Conservation (phyloP, 2,329 filamentous ascomycete genomes). For the Fonsecaea erecta region DNA sequence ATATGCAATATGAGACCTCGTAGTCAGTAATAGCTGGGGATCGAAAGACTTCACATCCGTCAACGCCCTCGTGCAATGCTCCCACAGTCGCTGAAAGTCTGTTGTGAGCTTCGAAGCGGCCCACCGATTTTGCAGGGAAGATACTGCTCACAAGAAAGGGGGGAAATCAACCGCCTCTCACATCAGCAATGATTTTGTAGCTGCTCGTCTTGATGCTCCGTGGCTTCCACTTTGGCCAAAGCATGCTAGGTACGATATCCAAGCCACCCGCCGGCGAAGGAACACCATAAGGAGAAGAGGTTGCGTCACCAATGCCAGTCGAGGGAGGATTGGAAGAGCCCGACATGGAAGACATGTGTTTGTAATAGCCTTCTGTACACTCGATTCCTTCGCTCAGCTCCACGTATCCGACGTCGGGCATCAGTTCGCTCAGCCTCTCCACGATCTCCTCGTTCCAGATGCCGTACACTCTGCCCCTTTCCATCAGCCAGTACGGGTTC, state of each 20-base stretch:
- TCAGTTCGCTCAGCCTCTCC: conserved; percentile 61
- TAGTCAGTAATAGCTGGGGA: neutral
- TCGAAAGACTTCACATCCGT: neutral
- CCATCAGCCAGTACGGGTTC: conserved; percentile 73
- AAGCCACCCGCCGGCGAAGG: neutral
- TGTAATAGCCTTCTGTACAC: conserved; percentile 3
- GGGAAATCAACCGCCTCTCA: conserved; percentile 33
- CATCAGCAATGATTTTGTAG: conserved; percentile 49
- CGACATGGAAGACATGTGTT: neutral
- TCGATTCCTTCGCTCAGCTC: conserved; percentile 68
- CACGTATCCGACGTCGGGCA: conserved; percentile 64
- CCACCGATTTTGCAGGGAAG: neutral
- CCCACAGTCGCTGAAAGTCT: neutral
- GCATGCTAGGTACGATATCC: conserved; percentile 33
- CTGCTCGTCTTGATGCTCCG: conserved; percentile 47
- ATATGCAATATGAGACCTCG: neutral
- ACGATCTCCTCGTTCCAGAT: conserved; percentile 74
- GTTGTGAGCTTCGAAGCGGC: neutral
- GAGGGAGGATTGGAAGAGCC: conserved; percentile 13
- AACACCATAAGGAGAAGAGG: neutral
- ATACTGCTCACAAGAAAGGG: neutral
- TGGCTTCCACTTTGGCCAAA: conserved; percentile 47
- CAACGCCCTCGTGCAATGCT: neutral
- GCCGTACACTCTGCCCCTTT: conserved; percentile 65
- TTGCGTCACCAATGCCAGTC: conserved; percentile 2